These are phyloP conservation scores for Vachellia collinsii DNA, from an alignment of 306 rosid species.

Conservation along the genomic window DNA sequence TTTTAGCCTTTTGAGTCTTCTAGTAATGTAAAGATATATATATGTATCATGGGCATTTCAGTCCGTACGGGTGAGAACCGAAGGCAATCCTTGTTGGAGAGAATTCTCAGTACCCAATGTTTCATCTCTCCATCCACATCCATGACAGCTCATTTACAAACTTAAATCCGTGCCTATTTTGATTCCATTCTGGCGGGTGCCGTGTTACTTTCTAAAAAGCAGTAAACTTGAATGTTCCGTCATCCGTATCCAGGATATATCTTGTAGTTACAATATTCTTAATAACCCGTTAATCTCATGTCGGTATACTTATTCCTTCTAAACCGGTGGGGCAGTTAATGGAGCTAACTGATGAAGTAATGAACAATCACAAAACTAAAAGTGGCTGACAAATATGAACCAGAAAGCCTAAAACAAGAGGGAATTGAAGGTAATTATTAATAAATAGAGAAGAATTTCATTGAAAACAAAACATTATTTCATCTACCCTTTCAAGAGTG, in stretches of 20 bases:
- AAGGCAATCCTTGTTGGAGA: neutral
- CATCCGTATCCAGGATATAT: too few species aligned
- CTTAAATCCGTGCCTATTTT: neutral
- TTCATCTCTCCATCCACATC: too few species aligned
- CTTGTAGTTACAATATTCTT: too few species aligned
- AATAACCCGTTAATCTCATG: neutral
- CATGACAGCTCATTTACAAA: neutral
- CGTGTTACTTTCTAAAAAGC: too few species aligned
- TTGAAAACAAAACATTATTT: too few species aligned
- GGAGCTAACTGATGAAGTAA: neutral
- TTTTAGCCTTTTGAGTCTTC: too few species aligned
- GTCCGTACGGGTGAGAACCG: too few species aligned
- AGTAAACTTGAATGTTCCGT: too few species aligned
- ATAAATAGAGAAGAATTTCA: too few species aligned
- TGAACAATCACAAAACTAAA: neutral
- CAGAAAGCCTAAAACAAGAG: slow-evolving; percentile 17
- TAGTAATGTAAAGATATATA: too few species aligned
- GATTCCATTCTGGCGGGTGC: neutral
- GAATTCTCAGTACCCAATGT: neutral
- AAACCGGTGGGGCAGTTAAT: neutral
- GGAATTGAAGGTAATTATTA: neutral
- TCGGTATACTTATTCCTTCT: neutral
- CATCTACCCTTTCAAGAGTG: too few species aligned
- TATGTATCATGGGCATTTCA: too few species aligned
- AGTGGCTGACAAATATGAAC: neutral